These are phyloP conservation scores for Xylariaceae sp. DNA, from an alignment of 2,329 filamentous ascomycete genomes.

Conservation along the genomic window DNA sequence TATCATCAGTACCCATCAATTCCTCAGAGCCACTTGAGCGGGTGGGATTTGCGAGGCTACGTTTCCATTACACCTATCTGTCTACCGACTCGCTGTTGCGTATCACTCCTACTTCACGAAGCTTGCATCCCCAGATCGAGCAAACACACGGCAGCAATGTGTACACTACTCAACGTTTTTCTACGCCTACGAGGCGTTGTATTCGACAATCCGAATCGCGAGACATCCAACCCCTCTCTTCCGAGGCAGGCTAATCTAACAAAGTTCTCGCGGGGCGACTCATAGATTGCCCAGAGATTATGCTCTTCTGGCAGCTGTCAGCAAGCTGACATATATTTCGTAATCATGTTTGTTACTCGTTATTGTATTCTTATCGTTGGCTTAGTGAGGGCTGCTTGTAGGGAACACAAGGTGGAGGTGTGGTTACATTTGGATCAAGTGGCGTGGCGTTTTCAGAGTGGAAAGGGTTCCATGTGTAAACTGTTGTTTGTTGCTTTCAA, in stretches of 20 bases:
- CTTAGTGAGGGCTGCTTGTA: background rate
- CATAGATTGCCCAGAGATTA: background rate
- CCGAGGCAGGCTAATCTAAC: background rate
- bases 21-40: background rate
- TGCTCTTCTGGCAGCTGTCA: background rate
- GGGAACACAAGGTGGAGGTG: background rate
- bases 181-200: background rate
- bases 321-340: background rate
- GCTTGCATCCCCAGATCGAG: background rate
- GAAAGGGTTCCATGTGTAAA: background rate
- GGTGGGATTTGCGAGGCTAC: constrained; percentile 11
- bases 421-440: background rate
- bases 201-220: background rate
- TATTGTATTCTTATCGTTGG: no score
- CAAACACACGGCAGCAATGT: background rate
- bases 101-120: background rate
- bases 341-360: background rate
- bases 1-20: background rate
- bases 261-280: background rate
- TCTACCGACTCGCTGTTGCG: no score
- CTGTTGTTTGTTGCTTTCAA: background rate
- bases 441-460: background rate
- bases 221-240: background rate
- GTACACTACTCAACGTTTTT: constrained; percentile 9
- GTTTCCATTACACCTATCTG: constrained; percentile 1